Evolutionary conservation across 2,329 filamentous ascomycete species (phyloP).

Genomic region (Stylonectria norvegica): DNA sequence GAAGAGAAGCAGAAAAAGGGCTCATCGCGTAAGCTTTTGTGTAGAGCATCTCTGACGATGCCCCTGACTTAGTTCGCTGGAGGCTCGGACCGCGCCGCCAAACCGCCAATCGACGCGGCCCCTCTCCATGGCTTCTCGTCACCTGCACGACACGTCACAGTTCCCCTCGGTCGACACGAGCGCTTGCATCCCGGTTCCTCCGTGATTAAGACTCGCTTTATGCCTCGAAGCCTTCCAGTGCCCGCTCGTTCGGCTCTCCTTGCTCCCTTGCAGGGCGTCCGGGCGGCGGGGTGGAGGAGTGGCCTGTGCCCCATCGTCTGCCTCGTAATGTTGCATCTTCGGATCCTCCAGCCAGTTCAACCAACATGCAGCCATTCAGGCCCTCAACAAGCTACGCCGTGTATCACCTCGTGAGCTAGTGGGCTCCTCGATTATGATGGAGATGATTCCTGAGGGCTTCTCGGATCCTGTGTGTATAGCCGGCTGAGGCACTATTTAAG

Average conservation of each 20-base stretch:
- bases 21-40: not conserved
- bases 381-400: too few relatives aligned
- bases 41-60: slow-evolving; percentile 1
- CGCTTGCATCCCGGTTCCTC: slow-evolving; percentile 11
- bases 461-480: too few relatives aligned
- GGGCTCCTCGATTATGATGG: too few relatives aligned
- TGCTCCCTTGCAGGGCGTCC: not conserved
- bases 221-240: not conserved
- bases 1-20: not conserved
- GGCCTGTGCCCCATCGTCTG: not conserved
- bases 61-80: slow-evolving; percentile 16
- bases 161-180: slow-evolving; percentile 3
- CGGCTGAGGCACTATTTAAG: slow-evolving; percentile 4
- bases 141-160: slow-evolving; percentile 27
- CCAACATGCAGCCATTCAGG: too few relatives aligned
- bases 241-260: not conserved
- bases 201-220: slow-evolving; percentile 16
- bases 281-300: too few relatives aligned
- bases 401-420: too few relatives aligned
- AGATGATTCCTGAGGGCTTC: too few relatives aligned
- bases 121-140: slow-evolving; percentile 15
- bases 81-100: slow-evolving; percentile 9
- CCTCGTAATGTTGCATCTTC: not conserved
- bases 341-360: not conserved
- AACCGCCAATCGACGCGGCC: slow-evolving; percentile 23